phyloP scores from a whole-genome alignment of 2,329 filamentous ascomycete genomes.

The Aspergillus melleus region DNA sequence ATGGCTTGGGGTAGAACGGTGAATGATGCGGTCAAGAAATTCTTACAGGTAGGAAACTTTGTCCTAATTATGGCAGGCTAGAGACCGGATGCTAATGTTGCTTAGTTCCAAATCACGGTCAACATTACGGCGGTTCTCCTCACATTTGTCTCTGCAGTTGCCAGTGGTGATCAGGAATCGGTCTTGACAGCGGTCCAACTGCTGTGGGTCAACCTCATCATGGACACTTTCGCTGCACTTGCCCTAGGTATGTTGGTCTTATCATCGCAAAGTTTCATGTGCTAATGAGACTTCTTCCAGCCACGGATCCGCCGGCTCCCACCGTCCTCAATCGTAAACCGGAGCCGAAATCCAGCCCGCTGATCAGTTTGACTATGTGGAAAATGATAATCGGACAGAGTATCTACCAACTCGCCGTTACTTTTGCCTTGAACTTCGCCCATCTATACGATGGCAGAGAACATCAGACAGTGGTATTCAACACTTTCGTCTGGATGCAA shows the following conservation, averaged over 20 bases:
- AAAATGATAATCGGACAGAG: slow-evolving; percentile 48
- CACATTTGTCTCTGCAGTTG: slow-evolving; percentile 64
- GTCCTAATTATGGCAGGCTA: not conserved
- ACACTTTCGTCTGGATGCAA: slow-evolving; percentile 50
- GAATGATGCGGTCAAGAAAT: slow-evolving; percentile 75
- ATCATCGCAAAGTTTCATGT: not conserved
- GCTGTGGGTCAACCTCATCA: slow-evolving; percentile 69
- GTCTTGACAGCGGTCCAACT: slow-evolving; percentile 67
- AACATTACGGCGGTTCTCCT: slow-evolving; percentile 68
- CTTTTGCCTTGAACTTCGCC: slow-evolving; percentile 48
- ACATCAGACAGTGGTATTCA: slow-evolving; percentile 43
- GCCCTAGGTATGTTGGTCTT: slow-evolving; percentile 45
- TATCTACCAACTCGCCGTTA: slow-evolving; percentile 45
- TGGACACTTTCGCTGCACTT: slow-evolving; percentile 68
- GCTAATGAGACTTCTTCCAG: slow-evolving; percentile 23
- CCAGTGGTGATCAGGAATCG: slow-evolving; percentile 55
- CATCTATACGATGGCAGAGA: slow-evolving; percentile 29
- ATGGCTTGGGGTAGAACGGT: slow-evolving; percentile 78
- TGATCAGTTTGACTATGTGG: slow-evolving; percentile 50
- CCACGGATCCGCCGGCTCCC: slow-evolving; percentile 62
- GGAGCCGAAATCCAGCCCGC: slow-evolving; percentile 46
- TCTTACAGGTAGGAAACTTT: slow-evolving; percentile 49
- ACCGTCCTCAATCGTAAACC: slow-evolving; percentile 57
- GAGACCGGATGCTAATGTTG: not conserved
- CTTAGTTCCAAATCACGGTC: slow-evolving; percentile 51